A percentile compares a stretch with the other conserved stretches of the same genome.
phyloP scores from a whole-genome alignment of 108 stramenopile genomes.

The Skeletonema costatum region DNA sequence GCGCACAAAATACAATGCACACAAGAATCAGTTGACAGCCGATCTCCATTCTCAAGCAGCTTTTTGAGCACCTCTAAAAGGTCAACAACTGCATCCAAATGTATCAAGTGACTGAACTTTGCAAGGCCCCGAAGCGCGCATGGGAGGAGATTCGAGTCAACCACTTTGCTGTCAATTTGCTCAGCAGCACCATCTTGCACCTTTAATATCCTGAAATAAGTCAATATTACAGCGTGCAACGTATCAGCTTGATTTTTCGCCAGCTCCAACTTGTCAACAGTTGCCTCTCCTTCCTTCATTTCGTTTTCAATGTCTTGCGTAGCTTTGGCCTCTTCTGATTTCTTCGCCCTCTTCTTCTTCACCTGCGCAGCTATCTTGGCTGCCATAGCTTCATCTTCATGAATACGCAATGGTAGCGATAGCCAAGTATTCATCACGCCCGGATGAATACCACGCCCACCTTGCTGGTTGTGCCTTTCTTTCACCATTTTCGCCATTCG shows the following conservation, averaged over 20 bases:
- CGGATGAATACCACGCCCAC: constrained; percentile 49
- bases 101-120: constrained; percentile 86
- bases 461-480: constrained; percentile 45
- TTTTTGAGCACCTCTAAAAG: constrained; percentile 77
- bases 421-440: constrained; percentile 69
- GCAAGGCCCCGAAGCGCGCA: constrained; percentile 81
- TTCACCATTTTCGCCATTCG: constrained; percentile 74
- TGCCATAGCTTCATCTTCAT: constrained; percentile 84
- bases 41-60: constrained; percentile 64
- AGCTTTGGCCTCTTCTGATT: constrained; percentile 67
- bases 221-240: constrained; percentile 72
- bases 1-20: constrained; percentile 84
- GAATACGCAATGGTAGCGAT: constrained; percentile 75
- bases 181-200: constrained; percentile 27
- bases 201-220: constrained; percentile 89
- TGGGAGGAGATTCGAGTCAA: constrained; percentile 59
- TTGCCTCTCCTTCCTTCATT: constrained; percentile 79
- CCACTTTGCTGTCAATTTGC: constrained; percentile 7
- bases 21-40: constrained; percentile 72
- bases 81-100: constrained; percentile 71
- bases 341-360: constrained; percentile 72
- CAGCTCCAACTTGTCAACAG: constrained; percentile 75
- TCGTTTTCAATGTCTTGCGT: constrained; percentile 75
- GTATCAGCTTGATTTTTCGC: constrained; percentile 80
- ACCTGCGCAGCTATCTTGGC: constrained; percentile 71